Evolutionary conservation across 208 protist species (phyloP).

Genomic region (Acanthamoeba lenticulata): DNA sequence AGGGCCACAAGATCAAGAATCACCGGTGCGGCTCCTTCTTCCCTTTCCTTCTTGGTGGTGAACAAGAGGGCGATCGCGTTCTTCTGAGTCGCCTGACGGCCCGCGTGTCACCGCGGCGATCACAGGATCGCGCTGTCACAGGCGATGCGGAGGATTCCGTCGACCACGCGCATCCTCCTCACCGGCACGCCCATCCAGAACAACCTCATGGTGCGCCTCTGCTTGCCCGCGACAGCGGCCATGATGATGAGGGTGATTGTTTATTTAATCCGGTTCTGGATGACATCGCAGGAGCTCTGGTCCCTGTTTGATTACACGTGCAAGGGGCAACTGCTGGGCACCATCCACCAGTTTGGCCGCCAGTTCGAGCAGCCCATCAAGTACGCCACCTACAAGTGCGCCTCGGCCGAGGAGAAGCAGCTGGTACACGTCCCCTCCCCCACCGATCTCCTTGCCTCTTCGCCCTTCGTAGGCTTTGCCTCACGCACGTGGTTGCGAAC

Average conservation of each 20-base stretch:
- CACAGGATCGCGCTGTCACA: conserved; percentile 74
- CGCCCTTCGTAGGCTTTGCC: not conserved
- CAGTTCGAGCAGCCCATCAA: conserved; percentile 64
- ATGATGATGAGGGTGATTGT: not conserved
- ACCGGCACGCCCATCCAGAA: conserved; percentile 83
- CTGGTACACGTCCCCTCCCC: not conserved
- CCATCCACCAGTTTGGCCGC: conserved; percentile 45
- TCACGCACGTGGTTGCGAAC: too few relatives aligned
- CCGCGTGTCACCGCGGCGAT: too few relatives aligned
- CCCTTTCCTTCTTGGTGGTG: not conserved
- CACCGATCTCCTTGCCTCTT: not conserved
- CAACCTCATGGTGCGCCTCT: conserved; percentile 72
- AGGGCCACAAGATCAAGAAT: conserved; percentile 84
- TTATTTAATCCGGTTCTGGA: not conserved
- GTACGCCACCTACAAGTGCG: conserved; percentile 27
- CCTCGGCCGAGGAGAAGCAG: conserved; percentile 55
- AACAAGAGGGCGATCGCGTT: not conserved
- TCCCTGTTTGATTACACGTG: conserved; percentile 72
- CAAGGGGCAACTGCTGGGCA: conserved; percentile 67
- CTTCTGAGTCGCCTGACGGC: not conserved
- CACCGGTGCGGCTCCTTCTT: not conserved
- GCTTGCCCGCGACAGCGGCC: not conserved
- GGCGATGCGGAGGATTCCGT: conserved; percentile 54
- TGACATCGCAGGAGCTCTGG: conserved; percentile 61
- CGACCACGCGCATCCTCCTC: conserved; percentile 72